Conservation (phyloP, 169 alveolate species). For the Plasmodium vivax region DNA sequence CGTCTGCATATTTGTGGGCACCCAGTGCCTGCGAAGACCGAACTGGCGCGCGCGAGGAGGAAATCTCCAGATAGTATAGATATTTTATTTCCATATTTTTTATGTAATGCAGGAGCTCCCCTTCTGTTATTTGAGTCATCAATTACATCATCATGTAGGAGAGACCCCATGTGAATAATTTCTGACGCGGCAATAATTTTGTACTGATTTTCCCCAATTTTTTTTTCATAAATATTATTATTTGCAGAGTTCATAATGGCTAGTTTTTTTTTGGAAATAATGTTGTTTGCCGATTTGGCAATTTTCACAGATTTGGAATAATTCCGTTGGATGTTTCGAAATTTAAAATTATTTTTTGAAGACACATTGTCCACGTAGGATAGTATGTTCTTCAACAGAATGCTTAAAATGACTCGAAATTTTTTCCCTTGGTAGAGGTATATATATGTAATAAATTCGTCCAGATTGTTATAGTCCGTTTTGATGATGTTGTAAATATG, state of each 20-base stretch:
- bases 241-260: background rate
- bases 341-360: constrained; percentile 23
- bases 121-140: constrained; percentile 85
- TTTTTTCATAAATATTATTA: constrained; percentile 28
- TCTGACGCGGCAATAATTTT: constrained; percentile 81
- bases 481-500: constrained; percentile 61
- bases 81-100: constrained; percentile 80
- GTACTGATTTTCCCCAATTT: constrained; percentile 34
- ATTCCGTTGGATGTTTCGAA: constrained; percentile 27
- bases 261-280: background rate
- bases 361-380: constrained; percentile 29
- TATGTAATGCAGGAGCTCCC: constrained; percentile 81
- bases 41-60: constrained; percentile 77
- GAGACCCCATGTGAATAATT: constrained; percentile 86
- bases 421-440: constrained; percentile 50
- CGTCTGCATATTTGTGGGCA: constrained; percentile 69
- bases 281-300: background rate
- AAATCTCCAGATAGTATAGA: constrained; percentile 87
- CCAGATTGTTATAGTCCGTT: constrained; percentile 61
- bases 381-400: constrained; percentile 36
- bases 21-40: constrained; percentile 76
- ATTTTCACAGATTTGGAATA: background rate
- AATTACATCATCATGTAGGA: constrained; percentile 88
- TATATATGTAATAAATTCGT: constrained; percentile 70
- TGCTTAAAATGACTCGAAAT: constrained; percentile 60